Percentiles rank a stretch among this genome's conserved stretches.
Conservation (phyloP, 805 yeast species). For the Saccharomycopsis fermentans region DNA sequence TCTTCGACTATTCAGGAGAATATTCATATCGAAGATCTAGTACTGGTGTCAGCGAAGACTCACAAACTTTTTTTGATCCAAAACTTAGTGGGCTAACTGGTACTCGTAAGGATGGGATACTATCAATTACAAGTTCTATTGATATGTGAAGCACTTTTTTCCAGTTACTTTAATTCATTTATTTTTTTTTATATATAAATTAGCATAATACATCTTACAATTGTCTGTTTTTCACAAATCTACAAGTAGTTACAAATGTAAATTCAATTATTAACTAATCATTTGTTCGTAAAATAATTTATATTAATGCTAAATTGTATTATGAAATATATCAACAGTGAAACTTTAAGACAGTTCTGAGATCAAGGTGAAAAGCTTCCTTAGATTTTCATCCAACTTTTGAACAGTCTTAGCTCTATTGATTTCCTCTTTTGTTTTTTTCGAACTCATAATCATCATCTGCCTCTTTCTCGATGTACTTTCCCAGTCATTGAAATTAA, state of each 20-base stretch:
- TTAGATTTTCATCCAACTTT: not conserved
- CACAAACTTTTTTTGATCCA: constrained; percentile 15
- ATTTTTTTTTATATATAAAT: no score
- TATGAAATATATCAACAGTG: not conserved
- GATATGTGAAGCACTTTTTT: constrained; percentile 27
- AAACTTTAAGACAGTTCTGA: not conserved
- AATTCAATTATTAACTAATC: no score
- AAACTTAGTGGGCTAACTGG: constrained; percentile 41
- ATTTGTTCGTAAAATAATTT: not conserved
- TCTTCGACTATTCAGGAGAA: constrained; percentile 1
- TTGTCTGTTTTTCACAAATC: not conserved
- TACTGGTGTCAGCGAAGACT: constrained; percentile 4
- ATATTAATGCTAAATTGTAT: not conserved
- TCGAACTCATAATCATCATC: not conserved
- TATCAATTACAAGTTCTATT: constrained; percentile 57
- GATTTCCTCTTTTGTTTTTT: not conserved
- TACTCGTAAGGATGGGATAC: constrained; percentile 47
- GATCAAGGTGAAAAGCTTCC: not conserved
- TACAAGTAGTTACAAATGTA: no score
- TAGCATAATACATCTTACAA: not conserved
- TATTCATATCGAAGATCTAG: constrained; percentile 14
- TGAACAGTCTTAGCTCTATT: not conserved
- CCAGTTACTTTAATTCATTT: not conserved
- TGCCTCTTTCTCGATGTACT: constrained; percentile 30
- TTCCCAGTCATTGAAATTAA: constrained; percentile 91